These are phyloP conservation scores for Candida chauliodis DNA, from an alignment of 805 yeast species.

Conservation along the genomic window DNA sequence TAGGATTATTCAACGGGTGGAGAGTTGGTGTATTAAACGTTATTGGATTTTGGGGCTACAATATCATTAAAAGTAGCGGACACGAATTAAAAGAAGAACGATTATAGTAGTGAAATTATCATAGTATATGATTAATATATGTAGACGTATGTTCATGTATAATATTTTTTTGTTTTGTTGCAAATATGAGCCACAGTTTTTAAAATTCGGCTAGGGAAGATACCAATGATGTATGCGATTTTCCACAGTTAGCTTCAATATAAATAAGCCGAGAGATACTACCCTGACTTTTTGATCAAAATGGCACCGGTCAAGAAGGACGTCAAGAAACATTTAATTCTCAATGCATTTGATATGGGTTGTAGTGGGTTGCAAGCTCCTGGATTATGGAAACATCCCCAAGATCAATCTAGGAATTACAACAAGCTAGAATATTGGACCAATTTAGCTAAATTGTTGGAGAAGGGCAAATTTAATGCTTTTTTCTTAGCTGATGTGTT, in stretches of 20 bases:
- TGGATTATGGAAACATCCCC: constrained; percentile 38
- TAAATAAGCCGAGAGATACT: too few relatives aligned
- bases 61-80: constrained; percentile 50
- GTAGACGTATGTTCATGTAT: not conserved
- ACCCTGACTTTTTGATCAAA: too few relatives aligned
- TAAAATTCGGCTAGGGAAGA: not conserved
- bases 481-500: constrained; percentile 40
- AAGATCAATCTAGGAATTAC: constrained; percentile 26
- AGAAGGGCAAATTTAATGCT: constrained; percentile 36
- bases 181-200: not conserved
- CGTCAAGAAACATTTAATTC: constrained; percentile 17
- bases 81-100: constrained; percentile 33
- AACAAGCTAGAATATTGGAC: constrained; percentile 28
- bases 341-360: constrained; percentile 38
- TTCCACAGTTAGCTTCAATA: too few relatives aligned
- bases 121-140: too few relatives aligned
- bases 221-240: too few relatives aligned
- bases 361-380: constrained; percentile 21
- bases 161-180: not conserved
- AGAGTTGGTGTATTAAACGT: constrained; percentile 76
- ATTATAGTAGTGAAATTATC: constrained; percentile 13
- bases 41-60: constrained; percentile 79
- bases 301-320: not conserved
- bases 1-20: constrained; percentile 81
- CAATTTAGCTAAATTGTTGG: constrained; percentile 33